Evolutionary conservation across 23 red algal genomes (phyloP), one percentile per base, ranked within the genome.

Genomic region (Gracilaria caudata): DNA sequence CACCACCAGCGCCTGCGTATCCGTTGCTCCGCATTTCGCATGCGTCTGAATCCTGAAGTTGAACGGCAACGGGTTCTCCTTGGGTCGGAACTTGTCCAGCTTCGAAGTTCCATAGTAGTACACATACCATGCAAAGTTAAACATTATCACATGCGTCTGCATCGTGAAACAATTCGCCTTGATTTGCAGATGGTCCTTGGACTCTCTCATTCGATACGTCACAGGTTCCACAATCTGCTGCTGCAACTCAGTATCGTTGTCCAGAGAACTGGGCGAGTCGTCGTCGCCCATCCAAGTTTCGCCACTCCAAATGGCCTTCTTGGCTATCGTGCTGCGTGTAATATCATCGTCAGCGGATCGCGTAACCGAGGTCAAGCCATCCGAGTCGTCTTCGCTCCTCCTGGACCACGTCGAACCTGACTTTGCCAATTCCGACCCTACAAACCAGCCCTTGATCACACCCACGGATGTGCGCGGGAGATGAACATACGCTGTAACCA

Each of bases 91-190:
- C 43, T 82, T 86, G 17, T 94, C 40, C 20, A 89, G 39, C 66
- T 94, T 94, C 13, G 80, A 21, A 3, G 92, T 89, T 4, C 82
- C 92, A 32, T 87, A 80, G 33, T 94, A 94, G 43, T 86, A 94
- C 19, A 87, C 92, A 21, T 84, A 84, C 92, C 92, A 94, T 41
- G 92, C 92, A 90, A 94, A 94, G 80, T 94, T 94, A 63, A 94
- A 87, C 51, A 94, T 73, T 9, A 87, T 82, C 51, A 87, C 92
- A 68, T 94, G 92, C 0, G 92, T 94, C 39, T 94, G 92, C 84
- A 94, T 81, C 9, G 82, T 85, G 68, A 94, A 94, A 64, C 83
- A 89, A 46, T 84, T 94, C 1, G 92, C 86, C 43, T 84, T 84
- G 16, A 94, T 77, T 39, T 87, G 83, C 39, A 85, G 33, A 12